Percentiles rank a stretch among this genome's conserved stretches.
These are phyloP conservation scores for Trichoderma asperelloides DNA, from an alignment of 495 filamentous ascomycete species.

Conservation along the genomic window DNA sequence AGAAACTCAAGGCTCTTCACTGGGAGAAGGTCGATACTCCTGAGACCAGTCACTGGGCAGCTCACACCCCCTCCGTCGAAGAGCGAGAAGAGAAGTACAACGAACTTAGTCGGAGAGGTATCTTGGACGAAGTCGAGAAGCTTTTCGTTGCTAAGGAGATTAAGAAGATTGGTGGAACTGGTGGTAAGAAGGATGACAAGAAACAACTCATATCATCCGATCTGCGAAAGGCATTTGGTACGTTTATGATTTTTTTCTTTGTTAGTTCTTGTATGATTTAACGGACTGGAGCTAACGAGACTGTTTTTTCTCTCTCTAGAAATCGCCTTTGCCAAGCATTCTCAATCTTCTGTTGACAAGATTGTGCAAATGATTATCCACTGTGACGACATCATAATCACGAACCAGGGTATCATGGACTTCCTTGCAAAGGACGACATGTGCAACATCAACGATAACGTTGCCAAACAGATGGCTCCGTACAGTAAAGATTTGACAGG, in stretches of 20 bases:
- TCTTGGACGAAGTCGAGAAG: constrained; percentile 94
- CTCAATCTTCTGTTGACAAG: constrained; percentile 66
- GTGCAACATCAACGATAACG: constrained; percentile 84
- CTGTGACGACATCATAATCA: constrained; percentile 84
- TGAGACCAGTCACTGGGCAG: constrained; percentile 91
- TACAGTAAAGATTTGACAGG: constrained; percentile 97
- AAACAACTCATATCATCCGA: constrained; percentile 94
- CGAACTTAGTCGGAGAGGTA: constrained; percentile 84
- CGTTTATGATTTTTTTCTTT: constrained; percentile 14
- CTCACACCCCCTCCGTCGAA: constrained; percentile 69
- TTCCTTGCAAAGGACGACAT: constrained; percentile 89
- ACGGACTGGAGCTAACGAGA: constrained; percentile 18
- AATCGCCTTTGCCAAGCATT: constrained; percentile 88
- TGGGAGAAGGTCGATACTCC: constrained; percentile 98
- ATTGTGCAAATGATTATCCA: constrained; percentile 90
- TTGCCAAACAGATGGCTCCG: constrained; percentile 81
- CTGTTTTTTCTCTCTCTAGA: constrained; percentile 44
- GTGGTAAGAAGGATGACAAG: constrained; percentile 78
- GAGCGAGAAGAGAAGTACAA: constrained; percentile 91
- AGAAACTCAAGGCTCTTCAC: constrained; percentile 98
- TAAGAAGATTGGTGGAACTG: constrained; percentile 66
- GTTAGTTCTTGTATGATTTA: neutral
- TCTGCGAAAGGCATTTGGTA: constrained; percentile 78
- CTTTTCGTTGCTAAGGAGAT: constrained; percentile 96
- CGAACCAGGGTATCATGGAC: constrained; percentile 94